A percentile compares a stretch with the other conserved stretches of the same genome.
phyloP scores from a whole-genome alignment of 768 basidiomycete species.

The Exidia glandulosa region DNA sequence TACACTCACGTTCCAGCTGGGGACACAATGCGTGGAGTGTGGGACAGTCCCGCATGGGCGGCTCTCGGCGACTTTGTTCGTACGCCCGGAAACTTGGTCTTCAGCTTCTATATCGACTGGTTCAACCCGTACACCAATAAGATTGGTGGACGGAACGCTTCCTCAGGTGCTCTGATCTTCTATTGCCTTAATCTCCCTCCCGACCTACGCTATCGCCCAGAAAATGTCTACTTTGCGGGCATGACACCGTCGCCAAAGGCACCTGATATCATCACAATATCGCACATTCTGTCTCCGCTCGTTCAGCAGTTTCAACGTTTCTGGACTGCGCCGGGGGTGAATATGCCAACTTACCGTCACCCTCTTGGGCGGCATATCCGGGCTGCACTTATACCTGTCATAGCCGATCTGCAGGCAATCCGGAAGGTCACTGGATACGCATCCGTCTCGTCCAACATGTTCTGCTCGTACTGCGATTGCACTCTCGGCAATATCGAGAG shows the following conservation, averaged over 20 bases:
- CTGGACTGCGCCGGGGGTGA: slow-evolving; percentile 20
- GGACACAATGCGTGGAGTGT: background rate
- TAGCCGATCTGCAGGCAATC: slow-evolving; percentile 27
- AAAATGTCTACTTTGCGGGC: slow-evolving; percentile 29
- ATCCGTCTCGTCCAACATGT: background rate
- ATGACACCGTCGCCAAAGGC: background rate
- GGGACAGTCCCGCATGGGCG: background rate
- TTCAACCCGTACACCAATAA: slow-evolving; percentile 27
- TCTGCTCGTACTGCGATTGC: background rate
- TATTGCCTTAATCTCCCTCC: slow-evolving; percentile 27
- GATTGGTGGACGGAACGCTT: slow-evolving; percentile 15
- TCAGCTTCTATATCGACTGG: slow-evolving; percentile 23
- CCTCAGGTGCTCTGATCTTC: slow-evolving; percentile 19
- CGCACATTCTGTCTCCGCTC: slow-evolving; percentile 14
- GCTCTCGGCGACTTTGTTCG: background rate
- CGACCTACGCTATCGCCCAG: slow-evolving; percentile 20
- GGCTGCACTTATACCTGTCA: slow-evolving; percentile 19
- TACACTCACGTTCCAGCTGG: background rate
- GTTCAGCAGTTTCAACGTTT: slow-evolving; percentile 25
- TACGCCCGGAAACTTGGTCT: slow-evolving; percentile 1
- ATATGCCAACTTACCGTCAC: slow-evolving; percentile 17
- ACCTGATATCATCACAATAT: background rate
- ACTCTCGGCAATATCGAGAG: background rate
- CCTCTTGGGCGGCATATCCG: slow-evolving; percentile 17
- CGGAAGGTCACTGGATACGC: slow-evolving; percentile 19